Evolutionary conservation across 495 filamentous ascomycete species (phyloP).

Genomic region (Bacidia gigantensis): DNA sequence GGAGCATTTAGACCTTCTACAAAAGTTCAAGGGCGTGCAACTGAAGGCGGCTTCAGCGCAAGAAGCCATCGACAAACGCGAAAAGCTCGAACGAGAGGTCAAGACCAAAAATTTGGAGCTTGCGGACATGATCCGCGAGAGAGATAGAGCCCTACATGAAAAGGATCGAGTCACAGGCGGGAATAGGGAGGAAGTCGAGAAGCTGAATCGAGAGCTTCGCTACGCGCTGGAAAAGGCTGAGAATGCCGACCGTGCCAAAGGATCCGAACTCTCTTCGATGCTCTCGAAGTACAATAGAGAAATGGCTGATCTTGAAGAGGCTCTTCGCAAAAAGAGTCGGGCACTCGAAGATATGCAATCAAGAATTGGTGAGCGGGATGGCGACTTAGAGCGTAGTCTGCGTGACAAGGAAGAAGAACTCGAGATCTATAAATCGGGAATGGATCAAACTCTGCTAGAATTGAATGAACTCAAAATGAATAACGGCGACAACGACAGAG

Average conservation of each 20-base stretch:
- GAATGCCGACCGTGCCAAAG: constrained; percentile 83
- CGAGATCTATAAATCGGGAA: constrained; percentile 88
- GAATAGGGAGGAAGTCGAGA: constrained; percentile 88
- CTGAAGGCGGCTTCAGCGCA: constrained; percentile 92
- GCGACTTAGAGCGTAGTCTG: constrained; percentile 69
- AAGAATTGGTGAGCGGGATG: constrained; percentile 64
- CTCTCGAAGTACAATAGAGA: constrained; percentile 91
- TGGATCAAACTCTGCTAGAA: constrained; percentile 88
- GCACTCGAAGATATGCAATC: constrained; percentile 71
- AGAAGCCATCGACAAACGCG: constrained; percentile 86
- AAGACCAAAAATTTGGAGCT: constrained; percentile 98
- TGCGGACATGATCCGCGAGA: constrained; percentile 95
- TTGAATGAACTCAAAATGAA: constrained; percentile 65
- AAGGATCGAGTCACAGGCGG: constrained; percentile 71
- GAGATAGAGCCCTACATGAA: constrained; percentile 89
- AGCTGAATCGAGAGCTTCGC: constrained; percentile 89
- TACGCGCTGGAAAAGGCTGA: constrained; percentile 87
- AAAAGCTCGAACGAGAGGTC: constrained; percentile 90
- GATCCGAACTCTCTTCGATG: constrained; percentile 85
- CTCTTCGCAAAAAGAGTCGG: constrained; percentile 74
- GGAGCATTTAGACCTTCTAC: constrained; percentile 86
- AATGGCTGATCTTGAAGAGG: constrained; percentile 89
- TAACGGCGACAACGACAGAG: constrained; percentile 65
- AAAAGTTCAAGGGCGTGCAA: constrained; percentile 91
- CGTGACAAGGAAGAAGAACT: constrained; percentile 94